Evolutionary conservation across 768 basidiomycete genomes (phyloP), one percentile per base, ranked within the genome.

Genomic region (Zangia roseola): DNA sequence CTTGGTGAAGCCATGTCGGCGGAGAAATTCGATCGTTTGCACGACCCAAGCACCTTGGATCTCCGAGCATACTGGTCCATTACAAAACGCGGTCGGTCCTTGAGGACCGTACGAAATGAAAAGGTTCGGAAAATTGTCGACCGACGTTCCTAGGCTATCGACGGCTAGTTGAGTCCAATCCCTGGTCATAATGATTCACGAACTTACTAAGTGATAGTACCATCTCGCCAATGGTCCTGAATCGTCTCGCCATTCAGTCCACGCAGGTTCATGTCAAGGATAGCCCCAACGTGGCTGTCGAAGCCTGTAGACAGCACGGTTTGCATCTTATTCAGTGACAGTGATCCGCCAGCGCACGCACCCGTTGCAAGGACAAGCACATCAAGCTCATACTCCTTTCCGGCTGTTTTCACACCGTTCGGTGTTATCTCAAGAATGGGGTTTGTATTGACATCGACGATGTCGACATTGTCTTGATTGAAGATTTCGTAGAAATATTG

Each of bases 341-440:
- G n/a, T n/a, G n/a, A n/a, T n/a, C n/a, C n/a, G n/a, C n/a, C n/a
- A n/a, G n/a, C n/a, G n/a, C n/a, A n/a, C 49, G 28, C 10, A 53
- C 53, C 53, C 16, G 53, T 54, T 4, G 53, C 53, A 17, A 54
- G 39, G n/a, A 54, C 8, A 6, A 54, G 34, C 13, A 54, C 17
- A 30, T 54, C 44, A 12, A 54, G 6, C 12, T 53, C 50, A 13
- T 31, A 21, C 20, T 53, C 52, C 41, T 42, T 45, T 2, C 14
- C 24, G 1, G 52, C 20, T 0, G 44, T 54, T 39, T 42, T 54
- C 19, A 54, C 14, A 19, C 52, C 40, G 0, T 33, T 46, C 5
- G 43, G 40, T 12, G 40, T 54, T 10, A 53, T 23, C 23, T 54
- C 51, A 2, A 54, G 10, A 17, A 54, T 40, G 21, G 51, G 53